phyloP scores from a whole-genome alignment of 805 yeast genomes.

The Deakozyma indianensis region DNA sequence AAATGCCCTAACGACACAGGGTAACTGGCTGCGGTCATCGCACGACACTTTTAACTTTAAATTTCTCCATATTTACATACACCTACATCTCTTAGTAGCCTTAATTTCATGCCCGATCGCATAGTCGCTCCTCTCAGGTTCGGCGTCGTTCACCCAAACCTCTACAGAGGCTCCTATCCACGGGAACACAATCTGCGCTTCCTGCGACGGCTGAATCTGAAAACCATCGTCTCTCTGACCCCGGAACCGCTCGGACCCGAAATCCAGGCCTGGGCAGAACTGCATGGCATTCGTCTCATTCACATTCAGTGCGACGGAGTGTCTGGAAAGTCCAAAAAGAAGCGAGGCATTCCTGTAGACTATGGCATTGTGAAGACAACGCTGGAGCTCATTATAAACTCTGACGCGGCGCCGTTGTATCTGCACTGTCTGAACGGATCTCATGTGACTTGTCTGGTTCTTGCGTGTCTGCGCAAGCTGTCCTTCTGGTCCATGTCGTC shows the following conservation, averaged over 20 bases:
- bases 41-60: too few relatives aligned
- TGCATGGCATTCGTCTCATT: slow-evolving; percentile 41
- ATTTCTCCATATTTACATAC: too few relatives aligned
- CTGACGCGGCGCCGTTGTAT: slow-evolving; percentile 53
- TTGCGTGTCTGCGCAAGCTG: slow-evolving; percentile 74
- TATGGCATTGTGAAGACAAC: slow-evolving; percentile 45
- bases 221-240: slow-evolving; percentile 63
- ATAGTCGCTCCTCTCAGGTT: slow-evolving; percentile 58
- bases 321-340: slow-evolving; percentile 24
- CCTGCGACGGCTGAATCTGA: slow-evolving; percentile 47
- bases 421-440: slow-evolving; percentile 86
- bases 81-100: too few relatives aligned
- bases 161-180: slow-evolving; percentile 83
- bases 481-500: slow-evolving; percentile 84
- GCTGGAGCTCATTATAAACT: slow-evolving; percentile 44
- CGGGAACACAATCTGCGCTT: slow-evolving; percentile 58
- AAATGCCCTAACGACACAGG: too few relatives aligned
- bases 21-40: too few relatives aligned
- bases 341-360: slow-evolving; percentile 51
- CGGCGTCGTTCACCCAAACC: slow-evolving; percentile 48
- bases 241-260: slow-evolving; percentile 48
- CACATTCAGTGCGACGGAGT: slow-evolving; percentile 52
- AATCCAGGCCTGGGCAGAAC: slow-evolving; percentile 37
- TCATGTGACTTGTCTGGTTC: slow-evolving; percentile 64
- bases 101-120: slow-evolving; percentile 4